Base-by-base conservation (phyloP, 1,284 basidiomycete genomes). In the Ceratobasidium sp. region DNA sequence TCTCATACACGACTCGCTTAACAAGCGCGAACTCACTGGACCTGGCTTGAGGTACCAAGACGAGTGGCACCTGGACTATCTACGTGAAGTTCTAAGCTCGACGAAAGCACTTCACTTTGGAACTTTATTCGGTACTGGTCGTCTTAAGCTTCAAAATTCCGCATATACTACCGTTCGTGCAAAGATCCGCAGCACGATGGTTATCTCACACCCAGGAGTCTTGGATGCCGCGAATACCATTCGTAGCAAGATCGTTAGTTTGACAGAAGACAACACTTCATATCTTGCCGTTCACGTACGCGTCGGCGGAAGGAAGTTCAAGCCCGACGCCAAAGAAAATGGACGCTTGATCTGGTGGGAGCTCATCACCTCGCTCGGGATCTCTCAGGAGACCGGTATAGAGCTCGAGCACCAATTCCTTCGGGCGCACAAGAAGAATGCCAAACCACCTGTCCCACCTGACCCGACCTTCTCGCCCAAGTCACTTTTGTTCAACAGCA, bases 211-310 rank as follows among this genome's bases (percentile, higher is more conserved):
- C 79, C 82, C 85, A 2, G 80, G 84, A n/a, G 84, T 92, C 15
- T 79, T 84, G 11, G 75, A 80, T 20, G 82, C 84, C 11, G 86
- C 88, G 5, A 80, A 84, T 39, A 80, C 80, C 6, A 88, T 92
- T 26, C 82, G 82, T 11, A 79, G 79, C 1, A 81, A 79, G 17
- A 84, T 94, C 15, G 88, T 88, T n/a, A 85, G 85, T 15, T 45
- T 31, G 15, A n/a, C 28, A 0, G 78, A 63, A 28, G 80, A 81
- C 15, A 64, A 80, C 6, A 10, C 31, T 7, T 13, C n/a, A 5
- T 94, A 90, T 80, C 81, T 92, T 31, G 90, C 88, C 1, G 87
- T 88, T 4, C 93, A 94, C 80, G 81, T 94, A 1, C 88, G 93
- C 11, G 80, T 92, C 3, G 89, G 89, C 6, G 91, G 94, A 79